Evolutionary conservation across 1,284 basidiomycete genomes (phyloP).

Genomic region (Volvariella volvacea): DNA sequence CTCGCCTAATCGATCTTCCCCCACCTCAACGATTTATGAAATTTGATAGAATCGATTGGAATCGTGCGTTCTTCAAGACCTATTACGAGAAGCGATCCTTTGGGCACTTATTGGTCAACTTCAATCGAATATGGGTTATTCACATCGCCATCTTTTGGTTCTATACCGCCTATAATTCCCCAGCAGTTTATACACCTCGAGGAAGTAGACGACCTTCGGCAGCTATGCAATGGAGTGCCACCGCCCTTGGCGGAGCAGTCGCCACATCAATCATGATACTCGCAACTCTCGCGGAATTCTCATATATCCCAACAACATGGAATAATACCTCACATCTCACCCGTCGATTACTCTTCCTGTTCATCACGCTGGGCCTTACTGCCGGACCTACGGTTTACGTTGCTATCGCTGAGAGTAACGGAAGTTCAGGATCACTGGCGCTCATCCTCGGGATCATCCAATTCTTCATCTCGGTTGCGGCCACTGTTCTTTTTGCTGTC

Average conservation of each 20-base stretch:
- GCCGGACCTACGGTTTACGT: slow-evolving; percentile 90
- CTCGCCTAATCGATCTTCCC: slow-evolving; percentile 83
- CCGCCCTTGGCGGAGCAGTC: slow-evolving; percentile 86
- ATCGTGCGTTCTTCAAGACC: slow-evolving; percentile 92
- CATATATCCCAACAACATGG: slow-evolving; percentile 96
- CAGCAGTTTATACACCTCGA: slow-evolving; percentile 81
- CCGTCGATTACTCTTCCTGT: slow-evolving; percentile 80
- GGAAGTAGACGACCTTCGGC: slow-evolving; percentile 52
- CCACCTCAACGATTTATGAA: slow-evolving; percentile 90
- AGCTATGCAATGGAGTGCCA: slow-evolving; percentile 90
- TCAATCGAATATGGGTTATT: slow-evolving; percentile 95
- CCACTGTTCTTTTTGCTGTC: slow-evolving; percentile 74
- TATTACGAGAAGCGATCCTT: slow-evolving; percentile 93
- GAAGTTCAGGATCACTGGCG: slow-evolving; percentile 39
- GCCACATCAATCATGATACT: slow-evolving; percentile 86
- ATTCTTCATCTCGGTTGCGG: slow-evolving; percentile 81
- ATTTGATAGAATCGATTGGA: slow-evolving; percentile 88
- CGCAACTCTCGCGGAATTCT: slow-evolving; percentile 88
- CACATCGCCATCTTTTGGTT: slow-evolving; percentile 91
- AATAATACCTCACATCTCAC: slow-evolving; percentile 94
- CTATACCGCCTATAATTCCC: slow-evolving; percentile 94
- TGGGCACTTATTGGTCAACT: slow-evolving; percentile 90
- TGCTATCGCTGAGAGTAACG: slow-evolving; percentile 63
- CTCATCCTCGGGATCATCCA: slow-evolving; percentile 86
- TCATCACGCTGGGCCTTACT: slow-evolving; percentile 82